phyloP scores from a whole-genome alignment of 192 early-diverging fungal genomes.

The Dissophora ornata region DNA sequence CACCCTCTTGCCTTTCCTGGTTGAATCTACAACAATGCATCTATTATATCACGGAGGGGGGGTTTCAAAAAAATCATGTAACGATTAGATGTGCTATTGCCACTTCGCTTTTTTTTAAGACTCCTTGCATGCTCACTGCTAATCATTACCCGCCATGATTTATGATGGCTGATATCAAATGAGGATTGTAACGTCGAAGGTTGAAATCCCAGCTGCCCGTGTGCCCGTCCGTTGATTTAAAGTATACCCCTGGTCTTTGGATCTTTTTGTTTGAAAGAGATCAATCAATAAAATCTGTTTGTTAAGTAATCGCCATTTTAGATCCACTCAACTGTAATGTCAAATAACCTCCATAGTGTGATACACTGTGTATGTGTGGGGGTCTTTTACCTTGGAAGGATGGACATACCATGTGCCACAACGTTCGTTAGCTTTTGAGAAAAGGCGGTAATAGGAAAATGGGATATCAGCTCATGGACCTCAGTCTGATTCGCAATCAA shows the following conservation, averaged over 20 bases:
- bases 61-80: too few species aligned
- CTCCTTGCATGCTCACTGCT: neutral
- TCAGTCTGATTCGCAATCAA: too few species aligned
- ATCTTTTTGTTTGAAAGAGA: slow-evolving; percentile 24
- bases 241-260: slow-evolving; percentile 76
- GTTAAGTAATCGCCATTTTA: too few species aligned
- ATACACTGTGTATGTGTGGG: too few species aligned
- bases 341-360: too few species aligned
- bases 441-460: too few species aligned
- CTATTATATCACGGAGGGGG: slow-evolving; percentile 54
- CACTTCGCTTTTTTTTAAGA: too few species aligned
- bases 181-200: slow-evolving; percentile 81
- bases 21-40: slow-evolving; percentile 90
- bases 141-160: slow-evolving; percentile 65
- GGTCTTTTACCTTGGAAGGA: slow-evolving; percentile 60
- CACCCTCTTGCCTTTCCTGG: slow-evolving; percentile 83
- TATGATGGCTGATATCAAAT: slow-evolving; percentile 70
- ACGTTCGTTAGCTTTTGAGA: slow-evolving; percentile 79
- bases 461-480: too few species aligned
- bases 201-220: slow-evolving; percentile 87
- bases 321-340: too few species aligned
- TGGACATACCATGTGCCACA: slow-evolving; percentile 90
- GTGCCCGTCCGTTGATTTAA: slow-evolving; percentile 96
- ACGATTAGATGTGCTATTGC: too few species aligned
- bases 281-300: too few species aligned